A percentile compares a stretch with the other conserved stretches of the same genome.
Conservation (phyloP, 805 yeast species). For the Teunomyces pallodes region DNA sequence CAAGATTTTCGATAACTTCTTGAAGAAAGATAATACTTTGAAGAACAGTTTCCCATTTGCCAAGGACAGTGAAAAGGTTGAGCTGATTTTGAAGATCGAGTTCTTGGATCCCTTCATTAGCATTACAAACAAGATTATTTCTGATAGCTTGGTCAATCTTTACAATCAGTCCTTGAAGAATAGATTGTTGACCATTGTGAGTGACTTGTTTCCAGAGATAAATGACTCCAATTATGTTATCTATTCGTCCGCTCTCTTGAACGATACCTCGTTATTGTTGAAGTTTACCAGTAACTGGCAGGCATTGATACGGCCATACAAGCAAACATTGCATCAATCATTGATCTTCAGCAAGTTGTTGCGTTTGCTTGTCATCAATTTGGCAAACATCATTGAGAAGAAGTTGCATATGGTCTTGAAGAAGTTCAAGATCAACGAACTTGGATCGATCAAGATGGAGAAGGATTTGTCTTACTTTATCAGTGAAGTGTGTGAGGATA, state of each 20-base stretch:
- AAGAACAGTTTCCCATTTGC: conserved; percentile 33
- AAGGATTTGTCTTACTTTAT: conserved; percentile 75
- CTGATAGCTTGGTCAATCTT: conserved; percentile 42
- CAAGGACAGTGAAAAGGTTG: conserved; percentile 32
- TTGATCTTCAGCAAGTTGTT: conserved; percentile 51
- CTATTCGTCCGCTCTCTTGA: conserved; percentile 24
- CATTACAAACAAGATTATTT: conserved; percentile 16
- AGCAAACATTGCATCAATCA: conserved; percentile 49
- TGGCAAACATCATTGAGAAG: conserved; percentile 60
- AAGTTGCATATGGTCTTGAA: conserved; percentile 65
- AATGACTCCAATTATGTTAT: conserved; percentile 30
- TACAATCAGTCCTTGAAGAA: conserved; percentile 49
- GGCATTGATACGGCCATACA: conserved; percentile 60
- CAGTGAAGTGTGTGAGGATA: conserved; percentile 65
- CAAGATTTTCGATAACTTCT: conserved; percentile 48
- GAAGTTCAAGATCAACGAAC: conserved; percentile 61
- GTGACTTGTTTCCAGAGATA: conserved; percentile 40
- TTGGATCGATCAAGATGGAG: conserved; percentile 82
- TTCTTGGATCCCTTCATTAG: conserved; percentile 29
- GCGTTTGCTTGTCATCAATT: conserved; percentile 47
- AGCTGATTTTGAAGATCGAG: conserved; percentile 27
- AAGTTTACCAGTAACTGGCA: conserved; percentile 67
- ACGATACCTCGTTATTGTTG: conserved; percentile 34
- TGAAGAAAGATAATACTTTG: conserved; percentile 21
- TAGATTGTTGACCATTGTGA: conserved; percentile 41